These are phyloP conservation scores for Apium graveolens DNA, from an alignment of 129 eudicot species.

Conservation along the genomic window DNA sequence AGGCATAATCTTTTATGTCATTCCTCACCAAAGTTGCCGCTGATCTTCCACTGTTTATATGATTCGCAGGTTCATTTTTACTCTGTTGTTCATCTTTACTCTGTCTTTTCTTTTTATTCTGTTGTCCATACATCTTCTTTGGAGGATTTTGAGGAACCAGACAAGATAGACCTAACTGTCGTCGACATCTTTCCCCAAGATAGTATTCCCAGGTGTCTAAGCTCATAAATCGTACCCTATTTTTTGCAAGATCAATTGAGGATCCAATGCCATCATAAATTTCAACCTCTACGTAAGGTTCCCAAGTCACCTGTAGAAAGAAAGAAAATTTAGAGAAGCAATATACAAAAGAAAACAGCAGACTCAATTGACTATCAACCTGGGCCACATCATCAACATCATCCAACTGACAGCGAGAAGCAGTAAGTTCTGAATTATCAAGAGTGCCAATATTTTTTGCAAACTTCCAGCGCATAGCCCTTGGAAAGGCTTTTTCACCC, in stretches of 20 bases:
- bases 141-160: neutral
- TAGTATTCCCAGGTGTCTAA: conserved; percentile 12
- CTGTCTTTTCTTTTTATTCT: no score
- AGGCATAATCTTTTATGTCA: neutral
- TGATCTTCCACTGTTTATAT: neutral
- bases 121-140: conserved; percentile 6
- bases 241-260: neutral
- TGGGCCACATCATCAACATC: conserved; percentile 2
- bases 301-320: conserved; percentile 10
- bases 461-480: conserved; percentile 10
- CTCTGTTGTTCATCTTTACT: no score
- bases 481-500: neutral
- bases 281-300: neutral
- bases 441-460: neutral
- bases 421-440: neutral
- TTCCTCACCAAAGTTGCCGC: neutral
- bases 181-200: conserved; percentile 11
- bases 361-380: neutral
- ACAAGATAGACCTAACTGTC: conserved; percentile 8
- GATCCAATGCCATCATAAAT: neutral
- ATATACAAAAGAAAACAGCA: neutral
- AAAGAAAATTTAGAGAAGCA: conserved; percentile 6
- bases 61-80: no score
- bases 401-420: conserved; percentile 9
- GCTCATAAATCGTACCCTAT: neutral